Percentiles rank a stretch among this genome's conserved stretches.
Evolutionary conservation across 495 filamentous ascomycete species (phyloP).

Genomic region (Durotheca rogersii): DNA sequence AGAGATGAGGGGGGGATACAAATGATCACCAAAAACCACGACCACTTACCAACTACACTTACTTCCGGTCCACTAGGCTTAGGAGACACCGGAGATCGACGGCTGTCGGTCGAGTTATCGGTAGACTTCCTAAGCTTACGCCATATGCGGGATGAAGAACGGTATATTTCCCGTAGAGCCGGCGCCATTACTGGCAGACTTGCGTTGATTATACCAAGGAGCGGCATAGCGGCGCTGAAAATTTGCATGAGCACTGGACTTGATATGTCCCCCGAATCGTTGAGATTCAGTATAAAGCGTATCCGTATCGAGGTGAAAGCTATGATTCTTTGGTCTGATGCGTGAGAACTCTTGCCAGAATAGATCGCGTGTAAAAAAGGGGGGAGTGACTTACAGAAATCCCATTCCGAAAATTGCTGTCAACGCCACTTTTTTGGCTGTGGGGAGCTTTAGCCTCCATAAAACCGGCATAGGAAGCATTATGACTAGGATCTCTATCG

Average conservation of each 20-base stretch:
- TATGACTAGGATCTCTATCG: slow-evolving; percentile 44
- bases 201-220: slow-evolving; percentile 10
- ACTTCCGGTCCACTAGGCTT: not conserved
- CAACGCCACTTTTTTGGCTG: slow-evolving; percentile 40
- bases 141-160: not conserved
- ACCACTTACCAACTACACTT: not conserved
- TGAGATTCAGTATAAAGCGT: slow-evolving; percentile 1
- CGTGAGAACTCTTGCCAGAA: too few species aligned
- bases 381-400: slow-evolving; percentile 30
- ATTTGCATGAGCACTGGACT: not conserved
- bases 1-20: not conserved
- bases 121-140: not conserved
- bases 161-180: slow-evolving; percentile 2
- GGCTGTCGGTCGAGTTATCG: not conserved
- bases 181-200: slow-evolving; percentile 1
- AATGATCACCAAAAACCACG: too few species aligned
- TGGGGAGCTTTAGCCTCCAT: slow-evolving; percentile 34
- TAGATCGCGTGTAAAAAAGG: too few species aligned
- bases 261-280: not conserved
- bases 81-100: not conserved
- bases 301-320: slow-evolving; percentile 5
- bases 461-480: slow-evolving; percentile 40
- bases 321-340: not conserved
- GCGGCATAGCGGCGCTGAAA: not conserved
- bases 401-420: slow-evolving; percentile 42